Evolutionary conservation across 371 early-diverging fungal genomes (phyloP).

Genomic region (Catenaria anguillulae): DNA sequence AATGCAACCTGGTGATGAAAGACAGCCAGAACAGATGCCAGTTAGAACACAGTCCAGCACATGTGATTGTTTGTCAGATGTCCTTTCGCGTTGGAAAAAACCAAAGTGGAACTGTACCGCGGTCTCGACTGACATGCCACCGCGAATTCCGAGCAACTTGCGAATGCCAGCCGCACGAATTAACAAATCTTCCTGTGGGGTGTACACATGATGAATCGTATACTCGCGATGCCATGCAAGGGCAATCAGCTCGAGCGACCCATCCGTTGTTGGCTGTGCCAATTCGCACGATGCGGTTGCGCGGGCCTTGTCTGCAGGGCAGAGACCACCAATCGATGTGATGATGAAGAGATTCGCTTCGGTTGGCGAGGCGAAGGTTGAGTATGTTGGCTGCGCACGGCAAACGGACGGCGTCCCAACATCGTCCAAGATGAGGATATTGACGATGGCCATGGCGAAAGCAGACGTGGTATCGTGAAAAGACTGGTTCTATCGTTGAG

Average conservation of each 20-base stretch:
- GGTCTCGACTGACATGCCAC: conserved; percentile 3
- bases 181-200: conserved; percentile 25
- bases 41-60: no score
- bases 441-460: neutral
- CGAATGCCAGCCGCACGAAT: conserved; percentile 21
- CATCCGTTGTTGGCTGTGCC: conserved; percentile 12
- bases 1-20: conserved; percentile 9
- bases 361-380: conserved; percentile 8
- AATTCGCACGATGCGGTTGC: conserved; percentile 9
- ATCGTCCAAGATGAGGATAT: conserved; percentile 18
- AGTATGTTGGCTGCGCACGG: conserved; percentile 2
- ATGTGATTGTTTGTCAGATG: no score
- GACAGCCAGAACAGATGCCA: no score
- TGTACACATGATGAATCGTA: conserved; percentile 20
- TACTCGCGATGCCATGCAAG: conserved; percentile 12
- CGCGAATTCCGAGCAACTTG: conserved; percentile 10
- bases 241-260: conserved; percentile 14
- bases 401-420: conserved; percentile 11
- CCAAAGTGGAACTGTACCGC: conserved; percentile 7
- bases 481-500: no score
- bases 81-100: neutral
- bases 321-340: conserved; percentile 10
- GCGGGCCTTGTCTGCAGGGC: conserved; percentile 9
- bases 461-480: no score
- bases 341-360: conserved; percentile 13